A percentile compares a stretch with the other conserved stretches of the same genome.
phyloP scores from a whole-genome alignment of 2,329 filamentous ascomycete genomes.

The Colletotrichum karsti region DNA sequence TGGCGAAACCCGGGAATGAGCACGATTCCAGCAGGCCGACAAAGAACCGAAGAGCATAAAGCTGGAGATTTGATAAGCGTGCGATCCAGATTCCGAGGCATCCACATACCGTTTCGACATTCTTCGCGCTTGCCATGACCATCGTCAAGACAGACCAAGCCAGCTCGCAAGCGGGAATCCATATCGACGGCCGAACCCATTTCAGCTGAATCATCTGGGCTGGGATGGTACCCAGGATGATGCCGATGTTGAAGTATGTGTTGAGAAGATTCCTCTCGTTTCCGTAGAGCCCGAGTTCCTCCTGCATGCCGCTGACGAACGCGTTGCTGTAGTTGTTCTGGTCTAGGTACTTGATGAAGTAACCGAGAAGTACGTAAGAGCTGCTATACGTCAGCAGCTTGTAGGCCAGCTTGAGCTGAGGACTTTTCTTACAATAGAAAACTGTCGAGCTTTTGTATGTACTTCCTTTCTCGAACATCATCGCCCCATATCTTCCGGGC shows the following conservation, averaged over 20 bases:
- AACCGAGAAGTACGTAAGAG: constrained; percentile 10
- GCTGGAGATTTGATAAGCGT: constrained; percentile 29
- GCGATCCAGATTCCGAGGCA: background rate
- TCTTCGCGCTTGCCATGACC: constrained; percentile 32
- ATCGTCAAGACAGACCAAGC: constrained; percentile 30
- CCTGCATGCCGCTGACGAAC: constrained; percentile 36
- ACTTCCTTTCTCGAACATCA: background rate
- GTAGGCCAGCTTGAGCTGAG: background rate
- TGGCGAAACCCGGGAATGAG: constrained; percentile 34
- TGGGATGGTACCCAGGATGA: constrained; percentile 35
- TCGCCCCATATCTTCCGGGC: background rate
- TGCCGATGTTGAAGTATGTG: constrained; percentile 33
- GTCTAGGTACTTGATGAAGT: constrained; percentile 34
- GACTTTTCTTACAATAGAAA: constrained; percentile 6
- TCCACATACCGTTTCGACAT: constrained; percentile 28
- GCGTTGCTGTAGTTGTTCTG: constrained; percentile 41
- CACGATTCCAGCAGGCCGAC: constrained; percentile 49
- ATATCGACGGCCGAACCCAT: constrained; percentile 35
- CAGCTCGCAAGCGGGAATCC: constrained; percentile 36
- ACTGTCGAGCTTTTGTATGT: constrained; percentile 1
- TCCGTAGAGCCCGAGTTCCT: constrained; percentile 34
- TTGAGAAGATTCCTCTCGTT: constrained; percentile 34
- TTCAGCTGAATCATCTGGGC: constrained; percentile 36
- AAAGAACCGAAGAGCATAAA: constrained; percentile 52
- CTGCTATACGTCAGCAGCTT: background rate